Conservation (phyloP, 2,329 filamentous ascomycete genomes). For the Rhytidhysteron rufulum region DNA sequence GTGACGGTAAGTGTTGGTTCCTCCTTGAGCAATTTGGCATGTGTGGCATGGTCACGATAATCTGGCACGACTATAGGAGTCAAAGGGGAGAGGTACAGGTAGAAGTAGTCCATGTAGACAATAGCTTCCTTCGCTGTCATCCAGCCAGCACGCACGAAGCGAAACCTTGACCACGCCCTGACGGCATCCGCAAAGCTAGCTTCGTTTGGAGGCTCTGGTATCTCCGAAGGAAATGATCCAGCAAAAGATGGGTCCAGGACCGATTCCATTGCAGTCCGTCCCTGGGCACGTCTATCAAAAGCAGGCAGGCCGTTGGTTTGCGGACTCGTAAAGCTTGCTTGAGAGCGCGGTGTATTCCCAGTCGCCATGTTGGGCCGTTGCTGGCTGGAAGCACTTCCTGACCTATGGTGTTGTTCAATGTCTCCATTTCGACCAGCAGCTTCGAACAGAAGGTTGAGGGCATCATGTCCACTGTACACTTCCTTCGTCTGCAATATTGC, state of each 20-base stretch:
- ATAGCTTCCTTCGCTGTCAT: conserved; percentile 92
- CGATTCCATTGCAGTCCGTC: conserved; percentile 21
- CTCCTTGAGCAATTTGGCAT: conserved; percentile 75
- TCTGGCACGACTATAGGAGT: conserved; percentile 93
- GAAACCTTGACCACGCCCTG: conserved; percentile 84
- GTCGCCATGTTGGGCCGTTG: conserved; percentile 28
- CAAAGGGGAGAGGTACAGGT: conserved; percentile 82
- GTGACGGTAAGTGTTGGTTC: conserved; percentile 93
- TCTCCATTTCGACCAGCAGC: conserved; percentile 59
- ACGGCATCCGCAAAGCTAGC: conserved; percentile 60
- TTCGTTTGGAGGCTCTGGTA: conserved; percentile 31
- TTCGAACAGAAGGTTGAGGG: conserved; percentile 85
- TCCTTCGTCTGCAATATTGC: conserved; percentile 59
- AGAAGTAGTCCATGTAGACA: conserved; percentile 93
- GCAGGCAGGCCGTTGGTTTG: conserved; percentile 16
- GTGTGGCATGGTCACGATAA: conserved; percentile 76
- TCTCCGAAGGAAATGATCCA: conserved; percentile 7
- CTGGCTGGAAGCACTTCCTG: conserved; percentile 42
- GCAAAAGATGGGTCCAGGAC: conserved; percentile 29
- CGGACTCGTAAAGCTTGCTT: conserved; percentile 32
- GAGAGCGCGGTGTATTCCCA: conserved; percentile 33
- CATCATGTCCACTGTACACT: conserved; percentile 89
- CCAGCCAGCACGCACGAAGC: conserved; percentile 96
- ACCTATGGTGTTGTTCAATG: conserved; percentile 43
- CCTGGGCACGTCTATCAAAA: conserved; percentile 18